A percentile compares a stretch with the other conserved stretches of the same genome.
phyloP scores from a whole-genome alignment of 306 rosid species.

The Pterocarpus santalinus region DNA sequence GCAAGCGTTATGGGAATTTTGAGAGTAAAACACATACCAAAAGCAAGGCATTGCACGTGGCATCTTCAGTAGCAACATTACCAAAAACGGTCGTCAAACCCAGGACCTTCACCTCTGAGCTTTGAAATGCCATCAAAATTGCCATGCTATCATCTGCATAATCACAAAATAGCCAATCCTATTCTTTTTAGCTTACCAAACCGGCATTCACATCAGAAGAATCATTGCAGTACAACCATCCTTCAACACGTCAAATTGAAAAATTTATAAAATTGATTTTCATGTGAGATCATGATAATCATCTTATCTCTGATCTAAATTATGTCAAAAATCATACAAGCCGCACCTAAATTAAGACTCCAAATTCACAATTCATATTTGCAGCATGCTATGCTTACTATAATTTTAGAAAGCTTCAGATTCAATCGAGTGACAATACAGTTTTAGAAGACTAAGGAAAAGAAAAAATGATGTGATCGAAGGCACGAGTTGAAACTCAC shows the following conservation, averaged over 20 bases:
- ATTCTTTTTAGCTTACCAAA: not conserved
- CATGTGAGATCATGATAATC: not conserved
- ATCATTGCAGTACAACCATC: not conserved
- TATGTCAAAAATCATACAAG: not conserved
- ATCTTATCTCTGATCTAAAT: constrained; percentile 18
- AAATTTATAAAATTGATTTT: not conserved
- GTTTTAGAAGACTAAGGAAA: not conserved
- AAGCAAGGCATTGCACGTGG: constrained; percentile 87
- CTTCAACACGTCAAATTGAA: not conserved
- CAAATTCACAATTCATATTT: not conserved
- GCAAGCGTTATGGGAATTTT: constrained; percentile 12
- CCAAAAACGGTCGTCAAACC: constrained; percentile 91
- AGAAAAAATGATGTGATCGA: not conserved
- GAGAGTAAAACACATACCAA: constrained; percentile 67
- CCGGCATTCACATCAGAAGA: not conserved
- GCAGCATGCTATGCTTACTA: too few relatives aligned
- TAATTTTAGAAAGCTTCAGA: not conserved
- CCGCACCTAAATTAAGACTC: not conserved
- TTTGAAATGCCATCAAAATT: constrained; percentile 89
- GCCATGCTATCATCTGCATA: constrained; percentile 89
- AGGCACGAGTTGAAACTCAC: constrained; percentile 52
- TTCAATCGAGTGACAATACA: not conserved
- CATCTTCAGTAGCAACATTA: constrained; percentile 69
- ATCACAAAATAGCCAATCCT: constrained; percentile 25
- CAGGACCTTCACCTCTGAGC: constrained; percentile 73